Percentiles rank a stretch among this genome's conserved stretches.
Conservation (phyloP, 768 basidiomycete species). For the Sporobolomyces roseus region DNA sequence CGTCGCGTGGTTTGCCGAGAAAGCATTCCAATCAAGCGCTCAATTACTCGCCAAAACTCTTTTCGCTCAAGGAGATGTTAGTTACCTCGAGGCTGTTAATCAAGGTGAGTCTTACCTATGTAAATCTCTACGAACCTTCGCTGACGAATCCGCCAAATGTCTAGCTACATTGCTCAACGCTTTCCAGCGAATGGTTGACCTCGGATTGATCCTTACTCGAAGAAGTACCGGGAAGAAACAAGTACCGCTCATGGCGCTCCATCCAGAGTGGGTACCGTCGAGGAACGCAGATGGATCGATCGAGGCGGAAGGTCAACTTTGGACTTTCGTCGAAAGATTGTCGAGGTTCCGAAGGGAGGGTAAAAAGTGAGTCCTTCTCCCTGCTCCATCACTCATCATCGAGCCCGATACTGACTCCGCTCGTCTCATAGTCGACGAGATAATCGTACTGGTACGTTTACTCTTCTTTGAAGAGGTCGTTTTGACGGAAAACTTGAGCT, state of each 20-base stretch:
- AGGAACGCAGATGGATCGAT: constrained; percentile 23
- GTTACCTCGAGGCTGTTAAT: constrained; percentile 43
- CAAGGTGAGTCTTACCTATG: constrained; percentile 17
- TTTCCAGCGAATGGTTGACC: constrained; percentile 37
- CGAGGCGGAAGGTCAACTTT: constrained; percentile 29
- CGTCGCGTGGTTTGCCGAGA: constrained; percentile 37
- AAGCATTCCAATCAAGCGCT: constrained; percentile 24
- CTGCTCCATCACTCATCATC: neutral
- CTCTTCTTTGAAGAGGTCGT: neutral
- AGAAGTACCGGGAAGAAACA: constrained; percentile 28
- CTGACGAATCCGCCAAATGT: neutral
- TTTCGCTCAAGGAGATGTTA: constrained; percentile 40
- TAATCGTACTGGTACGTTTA: constrained; percentile 23
- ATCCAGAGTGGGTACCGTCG: constrained; percentile 38
- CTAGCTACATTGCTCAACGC: constrained; percentile 42
- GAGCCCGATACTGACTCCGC: neutral
- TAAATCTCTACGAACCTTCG: neutral
- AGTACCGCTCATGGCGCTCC: constrained; percentile 38
- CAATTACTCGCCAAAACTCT: constrained; percentile 40
- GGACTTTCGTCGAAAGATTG: constrained; percentile 39
- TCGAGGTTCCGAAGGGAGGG: constrained; percentile 42
- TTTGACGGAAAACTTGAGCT: fast-evolving
- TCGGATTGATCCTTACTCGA: constrained; percentile 39
- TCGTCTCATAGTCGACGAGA: constrained; percentile 24
- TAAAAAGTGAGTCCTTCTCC: constrained; percentile 29